phyloP scores from a whole-genome alignment of 495 filamentous ascomycete genomes.

The Hypoxylon fragiforme region DNA sequence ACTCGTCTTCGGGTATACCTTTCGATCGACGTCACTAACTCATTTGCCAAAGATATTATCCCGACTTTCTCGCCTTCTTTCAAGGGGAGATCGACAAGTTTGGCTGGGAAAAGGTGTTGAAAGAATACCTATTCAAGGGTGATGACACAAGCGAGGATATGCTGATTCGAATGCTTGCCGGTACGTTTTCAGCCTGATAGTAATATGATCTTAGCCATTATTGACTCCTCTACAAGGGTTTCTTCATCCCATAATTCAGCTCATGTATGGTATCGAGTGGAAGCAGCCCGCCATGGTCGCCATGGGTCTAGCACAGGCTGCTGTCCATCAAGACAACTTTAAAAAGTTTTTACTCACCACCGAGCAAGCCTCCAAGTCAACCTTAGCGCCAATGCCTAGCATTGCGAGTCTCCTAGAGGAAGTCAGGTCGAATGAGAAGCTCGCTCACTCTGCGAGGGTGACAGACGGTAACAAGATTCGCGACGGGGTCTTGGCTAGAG shows the following conservation, averaged over 20 bases:
- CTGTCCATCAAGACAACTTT: constrained; percentile 61
- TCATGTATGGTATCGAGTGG: constrained; percentile 84
- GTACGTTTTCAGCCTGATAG: constrained; percentile 39
- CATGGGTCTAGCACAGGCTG: constrained; percentile 76
- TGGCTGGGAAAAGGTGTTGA: constrained; percentile 61
- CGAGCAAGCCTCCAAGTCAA: constrained; percentile 53
- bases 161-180: constrained; percentile 59
- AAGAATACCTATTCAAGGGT: constrained; percentile 66
- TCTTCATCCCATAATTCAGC: constrained; percentile 81
- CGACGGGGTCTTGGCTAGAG: constrained; percentile 66
- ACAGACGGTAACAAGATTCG: constrained; percentile 64
- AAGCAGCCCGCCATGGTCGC: constrained; percentile 78
- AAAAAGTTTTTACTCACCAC: constrained; percentile 52
- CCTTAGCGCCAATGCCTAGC: constrained; percentile 44
- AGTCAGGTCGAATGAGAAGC: constrained; percentile 56
- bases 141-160: constrained; percentile 64
- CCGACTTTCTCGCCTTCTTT: constrained; percentile 73
- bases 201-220: constrained; percentile 13
- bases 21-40: constrained; percentile 39
- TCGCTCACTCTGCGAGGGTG: constrained; percentile 53
- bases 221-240: constrained; percentile 55
- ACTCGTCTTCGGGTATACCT: too few relatives aligned
- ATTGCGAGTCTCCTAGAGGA: constrained; percentile 63
- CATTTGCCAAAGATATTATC: constrained; percentile 57
- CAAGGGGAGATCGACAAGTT: constrained; percentile 66